Base-by-base conservation (phyloP, 2,329 filamentous ascomycete species). In the Aphanoascus verrucosus region DNA sequence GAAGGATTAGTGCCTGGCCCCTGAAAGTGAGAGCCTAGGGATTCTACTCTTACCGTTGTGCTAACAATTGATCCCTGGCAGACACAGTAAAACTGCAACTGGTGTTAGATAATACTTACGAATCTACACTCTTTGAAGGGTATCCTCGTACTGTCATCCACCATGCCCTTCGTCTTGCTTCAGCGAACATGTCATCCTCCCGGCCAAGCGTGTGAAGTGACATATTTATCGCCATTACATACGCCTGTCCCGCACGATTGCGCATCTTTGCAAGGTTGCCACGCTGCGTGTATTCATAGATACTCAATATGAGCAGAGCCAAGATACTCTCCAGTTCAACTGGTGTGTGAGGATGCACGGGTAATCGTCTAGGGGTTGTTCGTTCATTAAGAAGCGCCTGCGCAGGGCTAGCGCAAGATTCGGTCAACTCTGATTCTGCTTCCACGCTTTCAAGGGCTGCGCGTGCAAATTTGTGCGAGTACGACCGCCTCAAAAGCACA, bases 261-360 rank as follows among this genome's bases (percentile, higher is more conserved):
- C 70, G 67, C 72, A 74, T 74, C 56, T 74, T 74, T 6, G 68
- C 60, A 17, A 74, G 59, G 53, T 74, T 74, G 3, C 72, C 72
- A 23, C 72, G 64, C 55, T 74, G 71, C 2, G 67, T 63, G 57
- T 74, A 74, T 56, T 74, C 72, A 53, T 74, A 74, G 8, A 72
- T 64, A 19, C 68, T 71, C n/a, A 74, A 64, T 28, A 73, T 57
- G 28, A 72, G 59, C 15, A 73, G 56, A 3, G 72, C 68, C 20
- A 74, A 60, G 32, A 74, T 62, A 38, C 62, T 62, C 57, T 74
- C 72, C 4, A 72, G 59, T 49, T 72, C 71, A 32, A 70, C 64
- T 1, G 72, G 71, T 1, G 67, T 63, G 15, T 58, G 61, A 23
- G 68, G 63, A 56, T 74, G 72, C 23, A 74, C 63, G 12, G 61